A percentile compares a stretch with the other conserved stretches of the same genome.
phyloP scores from a whole-genome alignment of 495 filamentous ascomycete species.

The Penicillium coffeae region DNA sequence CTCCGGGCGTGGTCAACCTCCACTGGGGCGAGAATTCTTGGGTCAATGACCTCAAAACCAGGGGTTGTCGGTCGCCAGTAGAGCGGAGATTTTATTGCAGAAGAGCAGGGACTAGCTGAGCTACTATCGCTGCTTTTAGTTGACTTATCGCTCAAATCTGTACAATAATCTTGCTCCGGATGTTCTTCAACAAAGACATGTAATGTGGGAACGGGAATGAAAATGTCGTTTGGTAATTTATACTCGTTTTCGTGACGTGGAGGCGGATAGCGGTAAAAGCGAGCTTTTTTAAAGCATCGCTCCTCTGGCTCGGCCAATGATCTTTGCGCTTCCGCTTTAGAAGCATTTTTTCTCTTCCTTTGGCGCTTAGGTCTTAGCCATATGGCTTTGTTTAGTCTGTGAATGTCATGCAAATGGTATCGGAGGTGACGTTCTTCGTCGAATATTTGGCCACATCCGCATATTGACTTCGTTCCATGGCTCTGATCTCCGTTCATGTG shows the following conservation, averaged over 20 bases:
- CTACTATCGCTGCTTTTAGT: constrained; percentile 10
- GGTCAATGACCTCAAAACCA: constrained; percentile 14
- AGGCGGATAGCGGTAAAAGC: constrained; percentile 9
- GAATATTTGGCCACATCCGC: constrained; percentile 11
- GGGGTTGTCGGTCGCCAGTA: constrained; percentile 13
- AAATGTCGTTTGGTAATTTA: constrained; percentile 5
- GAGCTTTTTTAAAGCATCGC: constrained; percentile 3
- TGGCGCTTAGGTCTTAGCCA: constrained; percentile 10
- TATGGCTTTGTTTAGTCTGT: constrained; percentile 17
- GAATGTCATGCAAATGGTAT: constrained; percentile 13
- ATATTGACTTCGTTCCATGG: constrained; percentile 3
- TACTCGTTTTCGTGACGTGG: constrained; percentile 7
- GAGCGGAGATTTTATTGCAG: constrained; percentile 6
- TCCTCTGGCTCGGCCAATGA: constrained; percentile 1
- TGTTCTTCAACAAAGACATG: constrained; percentile 6
- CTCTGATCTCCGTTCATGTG: constrained; percentile 4
- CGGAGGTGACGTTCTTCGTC: constrained; percentile 11
- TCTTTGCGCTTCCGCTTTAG: constrained; percentile 8
- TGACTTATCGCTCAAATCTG: constrained; percentile 1
- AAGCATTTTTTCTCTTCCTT: constrained; percentile 14
- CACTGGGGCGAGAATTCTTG: constrained; percentile 7
- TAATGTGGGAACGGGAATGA: constrained; percentile 6
- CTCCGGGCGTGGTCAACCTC: background rate
- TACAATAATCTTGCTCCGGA: constrained; percentile 8
- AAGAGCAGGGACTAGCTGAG: constrained; percentile 8